Base-by-base conservation (phyloP, 2,329 filamentous ascomycete species). In the Xylaria sp. region DNA sequence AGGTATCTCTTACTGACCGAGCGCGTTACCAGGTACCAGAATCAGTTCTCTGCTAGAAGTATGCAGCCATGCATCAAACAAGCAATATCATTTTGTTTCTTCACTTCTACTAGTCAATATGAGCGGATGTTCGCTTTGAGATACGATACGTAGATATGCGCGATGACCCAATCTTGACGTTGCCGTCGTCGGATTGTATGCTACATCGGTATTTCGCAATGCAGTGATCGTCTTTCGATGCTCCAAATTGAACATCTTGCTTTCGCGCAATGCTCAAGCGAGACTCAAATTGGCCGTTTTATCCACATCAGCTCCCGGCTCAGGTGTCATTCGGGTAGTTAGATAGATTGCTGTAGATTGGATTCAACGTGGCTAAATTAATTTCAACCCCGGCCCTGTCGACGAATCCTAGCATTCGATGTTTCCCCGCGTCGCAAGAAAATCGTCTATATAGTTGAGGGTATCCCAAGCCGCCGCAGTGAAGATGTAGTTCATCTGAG, bases 261-360 rank as follows among this genome's bases (percentile, higher is more conserved):
- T 32, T 54, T 32, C 28, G 5, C 57, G 37, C 34, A 23, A 34
- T 48, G 13, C 23, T 65, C 58, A 57, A 48, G 48, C 25, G 39
- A 59, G 52, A 55, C 56, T 67, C 23, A 58, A 48, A 70, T 61
- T 46, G 51, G 59, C 10, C 28, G 63, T 48, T 68, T 68, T 68
- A 70, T 70, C 65, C 69, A 70, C 65, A 65, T 68, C 65, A 63
- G 51, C 52, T 65, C 69, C 65, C 65, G 69, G 65, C 69, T 70
- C 62, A 70, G 71, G 74, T 75, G 70, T 65, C 74, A 74, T 76
- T 75, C 72, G 72, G 73, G 70, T 68, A 63, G 62, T 70, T 46
- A 34, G 55, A 71, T 74, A 74, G 64, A 75, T 75, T 70, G 56
- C 56, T 39, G 63, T 70, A 72, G 58, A 75, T 75, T 73, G 64